These are phyloP conservation scores for Globisporangium canariense DNA, from an alignment of 352 stramenopile species.

Conservation along the genomic window DNA sequence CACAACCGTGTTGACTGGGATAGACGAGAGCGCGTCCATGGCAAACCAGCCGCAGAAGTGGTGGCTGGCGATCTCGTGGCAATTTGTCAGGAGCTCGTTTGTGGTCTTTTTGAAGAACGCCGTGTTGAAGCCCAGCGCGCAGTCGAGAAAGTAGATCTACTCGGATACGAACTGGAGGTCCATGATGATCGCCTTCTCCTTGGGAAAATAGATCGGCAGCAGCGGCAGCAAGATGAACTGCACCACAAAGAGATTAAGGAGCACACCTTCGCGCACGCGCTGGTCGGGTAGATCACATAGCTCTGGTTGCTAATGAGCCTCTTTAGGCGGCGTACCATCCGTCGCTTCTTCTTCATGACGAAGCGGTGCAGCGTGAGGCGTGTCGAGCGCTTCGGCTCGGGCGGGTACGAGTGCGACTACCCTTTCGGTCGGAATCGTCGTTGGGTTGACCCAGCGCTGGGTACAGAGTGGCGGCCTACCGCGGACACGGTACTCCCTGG, in stretches of 20 bases:
- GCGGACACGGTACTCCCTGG: no score
- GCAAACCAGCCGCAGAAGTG: constrained; percentile 10
- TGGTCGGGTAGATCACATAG: constrained; percentile 10
- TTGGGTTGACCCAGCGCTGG: neutral
- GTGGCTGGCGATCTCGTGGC: constrained; percentile 3
- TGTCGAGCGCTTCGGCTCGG: neutral
- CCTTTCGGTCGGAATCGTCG: neutral
- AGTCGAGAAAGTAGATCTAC: constrained; percentile 1
- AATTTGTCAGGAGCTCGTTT: constrained; percentile 11
- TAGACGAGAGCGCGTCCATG: neutral
- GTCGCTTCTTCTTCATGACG: neutral
- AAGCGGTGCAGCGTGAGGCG: neutral
- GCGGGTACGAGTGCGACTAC: neutral
- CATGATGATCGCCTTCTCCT: neutral
- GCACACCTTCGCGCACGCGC: neutral
- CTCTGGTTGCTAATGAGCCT: neutral
- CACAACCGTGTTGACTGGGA: constrained; percentile 4
- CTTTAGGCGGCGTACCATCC: neutral
- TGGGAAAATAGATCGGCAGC: neutral
- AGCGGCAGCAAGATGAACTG: neutral
- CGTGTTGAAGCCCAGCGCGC: constrained; percentile 12
- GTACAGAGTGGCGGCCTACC: neutral
- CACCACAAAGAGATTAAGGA: constrained; percentile 2
- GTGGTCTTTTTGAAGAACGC: constrained; percentile 8
- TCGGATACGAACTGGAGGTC: neutral